A percentile compares a stretch with the other conserved stretches of the same genome.
Conservation (phyloP, 768 basidiomycete species). For the Macrolepiota albuminosa region DNA sequence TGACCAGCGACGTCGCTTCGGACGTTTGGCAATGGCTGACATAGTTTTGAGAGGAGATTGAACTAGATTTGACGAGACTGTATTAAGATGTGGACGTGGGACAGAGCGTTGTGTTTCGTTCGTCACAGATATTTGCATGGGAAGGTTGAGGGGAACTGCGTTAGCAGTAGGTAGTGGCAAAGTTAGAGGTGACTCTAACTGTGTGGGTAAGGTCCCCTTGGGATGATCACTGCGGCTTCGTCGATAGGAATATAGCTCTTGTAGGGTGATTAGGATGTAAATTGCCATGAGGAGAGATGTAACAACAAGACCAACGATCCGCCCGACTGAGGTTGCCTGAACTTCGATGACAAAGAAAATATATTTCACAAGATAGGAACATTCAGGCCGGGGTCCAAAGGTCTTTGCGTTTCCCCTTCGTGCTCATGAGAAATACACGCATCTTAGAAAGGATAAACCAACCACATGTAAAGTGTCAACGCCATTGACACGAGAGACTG, state of each 20-base stretch:
- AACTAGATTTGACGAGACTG: neutral
- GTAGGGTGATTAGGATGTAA: conserved; percentile 29
- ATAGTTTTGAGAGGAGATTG: neutral
- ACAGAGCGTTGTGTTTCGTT: neutral
- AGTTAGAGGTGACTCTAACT: neutral
- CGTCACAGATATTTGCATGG: neutral
- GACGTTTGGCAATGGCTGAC: conserved; percentile 15
- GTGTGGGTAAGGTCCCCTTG: neutral
- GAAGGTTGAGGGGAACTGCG: neutral
- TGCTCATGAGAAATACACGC: neutral
- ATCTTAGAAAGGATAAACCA: neutral
- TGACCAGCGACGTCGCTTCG: conserved; percentile 28
- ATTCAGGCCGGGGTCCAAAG: conserved; percentile 23
- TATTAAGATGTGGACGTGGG: neutral
- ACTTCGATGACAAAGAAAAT: conserved; percentile 29
- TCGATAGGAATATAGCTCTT: conserved; percentile 29
- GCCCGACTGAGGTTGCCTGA: conserved; percentile 26
- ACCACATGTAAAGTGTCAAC: conserved; percentile 36
- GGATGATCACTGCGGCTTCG: conserved; percentile 11
- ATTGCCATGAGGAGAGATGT: conserved; percentile 25
- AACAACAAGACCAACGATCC: conserved; percentile 26
- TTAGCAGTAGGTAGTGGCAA: neutral
- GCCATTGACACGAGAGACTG: conserved; percentile 35
- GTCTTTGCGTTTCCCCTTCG: conserved; percentile 25
- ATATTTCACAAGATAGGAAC: conserved; percentile 27